phyloP scores from a whole-genome alignment of 2,329 filamentous ascomycete species.

The Camillea tinctor region DNA sequence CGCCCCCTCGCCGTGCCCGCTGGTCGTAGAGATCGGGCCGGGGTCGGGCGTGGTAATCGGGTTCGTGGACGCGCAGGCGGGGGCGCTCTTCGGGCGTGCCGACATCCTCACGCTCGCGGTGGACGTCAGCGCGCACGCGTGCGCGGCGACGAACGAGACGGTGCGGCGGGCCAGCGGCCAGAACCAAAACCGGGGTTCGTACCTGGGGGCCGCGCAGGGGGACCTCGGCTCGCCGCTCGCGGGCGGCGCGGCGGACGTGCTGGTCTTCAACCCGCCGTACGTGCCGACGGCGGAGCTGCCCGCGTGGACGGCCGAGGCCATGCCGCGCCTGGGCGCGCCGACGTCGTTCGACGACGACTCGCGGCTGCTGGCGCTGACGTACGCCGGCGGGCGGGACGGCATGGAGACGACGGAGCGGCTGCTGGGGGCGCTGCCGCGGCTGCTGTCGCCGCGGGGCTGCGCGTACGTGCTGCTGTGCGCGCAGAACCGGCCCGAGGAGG shows the following conservation, averaged over 20 bases:
- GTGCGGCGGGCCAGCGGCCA: conserved; percentile 44
- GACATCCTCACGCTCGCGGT: conserved; percentile 72
- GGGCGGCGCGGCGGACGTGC: conserved; percentile 66
- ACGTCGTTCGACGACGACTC: conserved; percentile 73
- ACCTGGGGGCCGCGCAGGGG: conserved; percentile 65
- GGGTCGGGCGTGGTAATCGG: conserved; percentile 93
- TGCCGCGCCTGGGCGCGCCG: conserved; percentile 2
- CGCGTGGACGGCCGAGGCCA: conserved; percentile 39
- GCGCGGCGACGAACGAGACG: conserved; percentile 70
- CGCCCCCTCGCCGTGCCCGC: conserved; percentile 44
- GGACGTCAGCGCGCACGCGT: conserved; percentile 85
- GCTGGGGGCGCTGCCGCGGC: conserved; percentile 63
- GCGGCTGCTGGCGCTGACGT: conserved; percentile 78
- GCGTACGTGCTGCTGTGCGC: conserved; percentile 89
- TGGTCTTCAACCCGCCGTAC: conserved; percentile 97
- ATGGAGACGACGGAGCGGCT: conserved; percentile 91
- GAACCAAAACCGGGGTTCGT: conserved; percentile 43
- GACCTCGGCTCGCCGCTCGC: conserved; percentile 68
- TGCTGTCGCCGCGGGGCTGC: conserved; percentile 67
- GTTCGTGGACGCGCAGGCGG: conserved; percentile 77
- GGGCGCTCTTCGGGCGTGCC: conserved; percentile 67
- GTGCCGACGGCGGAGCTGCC: conserved; percentile 83
- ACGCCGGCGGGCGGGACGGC: conserved; percentile 83
- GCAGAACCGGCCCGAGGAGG: conserved; percentile 79
- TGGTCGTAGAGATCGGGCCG: conserved; percentile 83